Percentiles rank a stretch among this genome's conserved stretches.
These are phyloP conservation scores for Starmera dryadoides DNA, from an alignment of 805 yeast genomes.

Conservation along the genomic window DNA sequence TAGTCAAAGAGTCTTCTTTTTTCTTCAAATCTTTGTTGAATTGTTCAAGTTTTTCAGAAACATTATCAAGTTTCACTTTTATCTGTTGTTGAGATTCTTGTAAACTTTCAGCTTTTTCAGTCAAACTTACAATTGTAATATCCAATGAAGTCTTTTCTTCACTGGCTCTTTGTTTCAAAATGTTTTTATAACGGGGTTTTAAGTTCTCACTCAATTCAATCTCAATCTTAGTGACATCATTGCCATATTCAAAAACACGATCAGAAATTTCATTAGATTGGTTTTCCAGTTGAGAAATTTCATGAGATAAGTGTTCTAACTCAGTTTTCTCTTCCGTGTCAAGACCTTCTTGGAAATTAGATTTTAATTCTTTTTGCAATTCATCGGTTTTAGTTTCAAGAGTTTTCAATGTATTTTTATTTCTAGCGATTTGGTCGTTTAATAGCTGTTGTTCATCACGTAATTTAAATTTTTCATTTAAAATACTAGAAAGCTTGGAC, in stretches of 20 bases:
- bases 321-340: slow-evolving; percentile 39
- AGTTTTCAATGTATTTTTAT: slow-evolving; percentile 8
- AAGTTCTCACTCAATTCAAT: slow-evolving; percentile 55
- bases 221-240: slow-evolving; percentile 37
- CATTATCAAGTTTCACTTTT: slow-evolving; percentile 19
- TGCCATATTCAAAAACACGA: slow-evolving; percentile 36
- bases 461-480: slow-evolving; percentile 32
- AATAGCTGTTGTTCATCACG: slow-evolving; percentile 33
- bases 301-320: slow-evolving; percentile 26
- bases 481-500: slow-evolving; percentile 32
- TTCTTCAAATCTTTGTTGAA: slow-evolving; percentile 18
- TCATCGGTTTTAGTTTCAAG: slow-evolving; percentile 29
- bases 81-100: slow-evolving; percentile 20
- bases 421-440: slow-evolving; percentile 4
- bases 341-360: slow-evolving; percentile 48
- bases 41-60: slow-evolving; percentile 15
- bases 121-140: slow-evolving; percentile 10
- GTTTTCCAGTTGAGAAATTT: slow-evolving; percentile 31
- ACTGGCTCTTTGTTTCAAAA: slow-evolving; percentile 17
- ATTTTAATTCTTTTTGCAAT: slow-evolving; percentile 36
- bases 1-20: slow-evolving; percentile 34
- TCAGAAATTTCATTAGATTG: slow-evolving; percentile 33
- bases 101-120: slow-evolving; percentile 20
- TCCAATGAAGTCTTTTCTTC: slow-evolving; percentile 14
- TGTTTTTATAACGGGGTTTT: slow-evolving; percentile 41